These are phyloP conservation scores for Boletus pseudo-olivaceus DNA, from an alignment of 768 basidiomycete genomes.

Conservation along the genomic window DNA sequence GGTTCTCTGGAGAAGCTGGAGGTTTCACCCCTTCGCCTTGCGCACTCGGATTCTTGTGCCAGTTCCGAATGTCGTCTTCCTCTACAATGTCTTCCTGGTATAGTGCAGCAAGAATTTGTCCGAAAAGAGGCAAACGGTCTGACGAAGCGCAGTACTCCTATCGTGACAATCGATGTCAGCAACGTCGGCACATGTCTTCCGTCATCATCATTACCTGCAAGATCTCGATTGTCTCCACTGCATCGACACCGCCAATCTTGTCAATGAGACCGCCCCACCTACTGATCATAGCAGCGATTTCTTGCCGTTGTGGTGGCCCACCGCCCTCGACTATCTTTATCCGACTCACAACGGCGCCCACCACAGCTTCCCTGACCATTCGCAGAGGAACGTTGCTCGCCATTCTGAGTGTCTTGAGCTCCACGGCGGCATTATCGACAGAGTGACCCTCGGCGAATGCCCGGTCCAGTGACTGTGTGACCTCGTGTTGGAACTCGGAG, in stretches of 20 bases:
- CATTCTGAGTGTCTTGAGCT: slow-evolving; percentile 95
- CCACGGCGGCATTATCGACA: slow-evolving; percentile 89
- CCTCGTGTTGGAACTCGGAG: slow-evolving; percentile 73
- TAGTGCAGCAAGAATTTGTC: slow-evolving; percentile 76
- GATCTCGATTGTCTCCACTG: slow-evolving; percentile 72
- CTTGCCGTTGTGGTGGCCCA: slow-evolving; percentile 55
- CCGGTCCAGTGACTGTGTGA: slow-evolving; percentile 81
- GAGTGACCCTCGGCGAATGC: slow-evolving; percentile 90
- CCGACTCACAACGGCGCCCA: slow-evolving; percentile 75
- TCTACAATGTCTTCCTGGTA: slow-evolving; percentile 93
- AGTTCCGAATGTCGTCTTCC: slow-evolving; percentile 84
- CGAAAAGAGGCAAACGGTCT: slow-evolving; percentile 68
- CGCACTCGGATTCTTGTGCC: slow-evolving; percentile 64
- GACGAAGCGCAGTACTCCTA: slow-evolving; percentile 67
- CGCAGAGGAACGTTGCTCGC: slow-evolving; percentile 88
- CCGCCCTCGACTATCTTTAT: slow-evolving; percentile 61
- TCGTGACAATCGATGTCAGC: not conserved
- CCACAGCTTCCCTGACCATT: slow-evolving; percentile 85
- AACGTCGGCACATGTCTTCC: not conserved
- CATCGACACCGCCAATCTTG: slow-evolving; percentile 78
- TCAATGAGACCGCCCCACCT: slow-evolving; percentile 85
- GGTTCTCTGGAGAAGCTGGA: slow-evolving; percentile 46
- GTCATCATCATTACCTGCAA: slow-evolving; percentile 56
- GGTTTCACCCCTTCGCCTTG: slow-evolving; percentile 47
- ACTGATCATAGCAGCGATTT: slow-evolving; percentile 57